phyloP scores from a whole-genome alignment of 345 rosid species.

The Brassica juncea region DNA sequence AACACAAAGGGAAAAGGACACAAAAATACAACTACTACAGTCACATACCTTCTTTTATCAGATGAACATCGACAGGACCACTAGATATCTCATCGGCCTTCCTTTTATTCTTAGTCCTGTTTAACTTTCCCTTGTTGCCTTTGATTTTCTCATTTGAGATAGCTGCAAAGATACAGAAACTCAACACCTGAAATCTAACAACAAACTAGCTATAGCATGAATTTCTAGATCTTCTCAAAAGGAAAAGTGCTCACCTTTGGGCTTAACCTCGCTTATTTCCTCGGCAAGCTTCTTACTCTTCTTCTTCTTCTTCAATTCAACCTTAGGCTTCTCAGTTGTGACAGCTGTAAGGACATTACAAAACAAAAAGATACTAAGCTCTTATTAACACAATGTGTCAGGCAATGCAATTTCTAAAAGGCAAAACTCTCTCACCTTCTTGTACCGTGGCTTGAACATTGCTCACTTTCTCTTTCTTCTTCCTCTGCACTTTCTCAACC shows the following conservation, averaged over 20 bases:
- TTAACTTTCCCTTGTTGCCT: slow-evolving; percentile 28
- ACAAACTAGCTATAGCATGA: neutral
- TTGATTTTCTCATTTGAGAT: slow-evolving; percentile 17
- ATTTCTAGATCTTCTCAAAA: neutral
- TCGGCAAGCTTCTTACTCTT: neutral
- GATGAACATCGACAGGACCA: slow-evolving; percentile 7
- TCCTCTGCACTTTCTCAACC: slow-evolving; percentile 27
- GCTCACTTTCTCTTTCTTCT: slow-evolving; percentile 25
- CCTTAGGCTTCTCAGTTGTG: slow-evolving; percentile 27
- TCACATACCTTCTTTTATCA: slow-evolving; percentile 19
- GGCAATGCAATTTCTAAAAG: neutral
- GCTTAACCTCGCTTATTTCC: neutral
- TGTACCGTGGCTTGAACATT: slow-evolving; percentile 2
- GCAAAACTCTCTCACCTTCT: slow-evolving; percentile 22
- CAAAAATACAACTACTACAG: neutral
- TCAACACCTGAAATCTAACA: slow-evolving; percentile 14
- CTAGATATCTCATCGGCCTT: slow-evolving; percentile 30
- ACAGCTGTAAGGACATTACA: slow-evolving; percentile 12
- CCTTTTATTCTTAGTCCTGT: slow-evolving; percentile 31
- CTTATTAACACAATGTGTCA: neutral
- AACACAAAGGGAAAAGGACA: slow-evolving; percentile 2
- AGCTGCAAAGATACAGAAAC: slow-evolving; percentile 26
- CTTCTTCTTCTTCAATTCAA: slow-evolving; percentile 30
- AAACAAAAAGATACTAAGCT: neutral
- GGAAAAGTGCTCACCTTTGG: neutral